These are phyloP conservation scores for Erucastrum elatum DNA, from an alignment of 345 rosid species.

Conservation along the genomic window DNA sequence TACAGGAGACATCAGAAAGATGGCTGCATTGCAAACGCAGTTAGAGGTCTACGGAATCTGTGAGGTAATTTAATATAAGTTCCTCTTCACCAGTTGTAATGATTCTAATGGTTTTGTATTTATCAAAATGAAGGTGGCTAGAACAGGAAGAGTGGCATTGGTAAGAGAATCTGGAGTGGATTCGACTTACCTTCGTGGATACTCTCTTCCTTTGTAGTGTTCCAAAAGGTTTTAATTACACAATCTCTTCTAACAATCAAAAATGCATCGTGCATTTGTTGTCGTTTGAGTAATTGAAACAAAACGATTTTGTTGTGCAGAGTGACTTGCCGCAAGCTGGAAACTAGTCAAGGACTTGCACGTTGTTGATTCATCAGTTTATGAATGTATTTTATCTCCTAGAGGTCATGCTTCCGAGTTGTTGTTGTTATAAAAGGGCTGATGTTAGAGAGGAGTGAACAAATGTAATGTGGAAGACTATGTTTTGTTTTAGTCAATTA, in stretches of 20 bases:
- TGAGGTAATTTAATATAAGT: constrained; percentile 43
- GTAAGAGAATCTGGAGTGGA: constrained; percentile 76
- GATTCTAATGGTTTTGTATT: constrained; percentile 2
- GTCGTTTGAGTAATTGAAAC: constrained; percentile 1
- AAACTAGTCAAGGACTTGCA: constrained; percentile 23
- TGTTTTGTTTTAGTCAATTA: too few species aligned
- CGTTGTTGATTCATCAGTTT: constrained; percentile 1
- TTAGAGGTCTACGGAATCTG: constrained; percentile 68
- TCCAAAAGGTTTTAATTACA: constrained; percentile 8
- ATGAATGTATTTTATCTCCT: neutral
- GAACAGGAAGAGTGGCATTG: constrained; percentile 74
- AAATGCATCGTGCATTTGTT: neutral
- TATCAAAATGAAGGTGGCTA: constrained; percentile 57
- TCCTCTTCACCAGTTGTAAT: neutral
- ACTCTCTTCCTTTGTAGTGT: constrained; percentile 53
- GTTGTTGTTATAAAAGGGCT: too few species aligned
- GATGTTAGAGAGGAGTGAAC: too few species aligned
- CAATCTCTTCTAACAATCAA: constrained; percentile 6
- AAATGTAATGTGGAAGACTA: too few species aligned
- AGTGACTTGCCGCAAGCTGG: constrained; percentile 19
- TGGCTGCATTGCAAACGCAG: constrained; percentile 62
- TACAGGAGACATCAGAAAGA: constrained; percentile 63
- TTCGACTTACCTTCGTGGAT: constrained; percentile 65
- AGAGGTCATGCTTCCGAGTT: neutral
- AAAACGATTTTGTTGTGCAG: constrained; percentile 26